Conservation (phyloP, 352 stramenopile species). For the Elongisporangium senticosum region DNA sequence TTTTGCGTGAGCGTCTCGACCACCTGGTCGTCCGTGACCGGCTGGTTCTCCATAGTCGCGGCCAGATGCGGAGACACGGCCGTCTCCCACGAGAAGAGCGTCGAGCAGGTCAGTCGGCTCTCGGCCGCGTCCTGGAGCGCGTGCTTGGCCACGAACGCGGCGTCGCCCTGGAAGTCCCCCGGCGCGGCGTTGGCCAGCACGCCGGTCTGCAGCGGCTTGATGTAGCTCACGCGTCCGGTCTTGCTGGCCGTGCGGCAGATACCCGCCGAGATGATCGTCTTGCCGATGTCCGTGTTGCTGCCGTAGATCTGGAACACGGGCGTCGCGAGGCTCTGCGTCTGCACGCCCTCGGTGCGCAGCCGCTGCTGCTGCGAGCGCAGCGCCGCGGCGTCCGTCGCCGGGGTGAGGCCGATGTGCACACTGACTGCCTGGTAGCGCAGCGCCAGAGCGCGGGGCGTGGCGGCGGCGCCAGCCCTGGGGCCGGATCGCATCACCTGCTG, state of each 20-base stretch:
- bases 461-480: too few relatives aligned
- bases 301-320: conserved; percentile 92
- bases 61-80: conserved; percentile 94
- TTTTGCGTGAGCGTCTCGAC: conserved; percentile 62
- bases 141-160: conserved; percentile 77
- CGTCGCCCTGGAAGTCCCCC: conserved; percentile 65
- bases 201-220: conserved; percentile 97
- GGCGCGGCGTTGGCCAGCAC: conserved; percentile 35
- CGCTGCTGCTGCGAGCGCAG: conserved; percentile 38
- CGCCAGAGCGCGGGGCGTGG: not conserved
- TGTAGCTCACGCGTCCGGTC: conserved; percentile 73
- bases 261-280: conserved; percentile 93
- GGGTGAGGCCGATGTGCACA: not conserved
- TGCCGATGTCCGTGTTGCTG: conserved; percentile 97
- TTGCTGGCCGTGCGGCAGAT: conserved; percentile 79
- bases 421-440: not conserved
- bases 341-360: conserved; percentile 47
- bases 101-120: conserved; percentile 52
- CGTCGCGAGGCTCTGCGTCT: conserved; percentile 46
- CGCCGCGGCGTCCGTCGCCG: conserved; percentile 9
- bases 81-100: conserved; percentile 92
- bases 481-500: not conserved
- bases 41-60: conserved; percentile 78
- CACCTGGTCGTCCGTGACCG: conserved; percentile 85
- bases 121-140: conserved; percentile 11